These are phyloP conservation scores for Phyllosticta ampelicida DNA, from an alignment of 2,329 filamentous ascomycete genomes.

Conservation along the genomic window DNA sequence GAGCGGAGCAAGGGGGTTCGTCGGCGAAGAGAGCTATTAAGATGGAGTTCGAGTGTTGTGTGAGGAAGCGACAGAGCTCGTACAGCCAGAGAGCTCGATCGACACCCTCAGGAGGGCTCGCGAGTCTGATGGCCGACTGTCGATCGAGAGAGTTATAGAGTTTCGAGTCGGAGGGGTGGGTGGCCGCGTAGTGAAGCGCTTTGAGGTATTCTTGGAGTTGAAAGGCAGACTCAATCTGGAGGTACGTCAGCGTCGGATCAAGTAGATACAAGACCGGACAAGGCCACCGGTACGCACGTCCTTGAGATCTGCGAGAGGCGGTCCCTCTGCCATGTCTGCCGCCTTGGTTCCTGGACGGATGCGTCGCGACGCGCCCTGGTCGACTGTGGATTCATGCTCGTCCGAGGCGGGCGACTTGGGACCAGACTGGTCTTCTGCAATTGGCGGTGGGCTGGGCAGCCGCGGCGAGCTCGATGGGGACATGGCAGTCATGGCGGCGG, in stretches of 20 bases:
- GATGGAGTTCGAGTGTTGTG: constrained; percentile 84
- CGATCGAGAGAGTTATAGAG: constrained; percentile 63
- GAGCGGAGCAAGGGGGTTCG: constrained; percentile 73
- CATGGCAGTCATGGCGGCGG: constrained; percentile 31
- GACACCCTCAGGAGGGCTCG: constrained; percentile 68
- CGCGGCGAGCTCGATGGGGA: constrained; percentile 69
- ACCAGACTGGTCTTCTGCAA: constrained; percentile 86
- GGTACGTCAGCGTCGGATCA: constrained; percentile 15
- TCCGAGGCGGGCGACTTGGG: constrained; percentile 63
- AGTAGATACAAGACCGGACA: background rate
- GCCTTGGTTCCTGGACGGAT: constrained; percentile 88
- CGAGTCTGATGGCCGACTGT: constrained; percentile 62
- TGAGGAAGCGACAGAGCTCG: constrained; percentile 92
- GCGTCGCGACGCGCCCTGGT: constrained; percentile 66
- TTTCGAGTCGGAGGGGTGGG: constrained; percentile 44
- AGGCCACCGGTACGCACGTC: constrained; percentile 33
- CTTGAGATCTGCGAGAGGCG: constrained; percentile 72
- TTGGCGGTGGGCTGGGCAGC: constrained; percentile 86
- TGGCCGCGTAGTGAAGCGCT: constrained; percentile 76
- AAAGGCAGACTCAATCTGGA: constrained; percentile 87
- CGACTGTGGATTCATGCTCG: constrained; percentile 41
- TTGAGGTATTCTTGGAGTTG: constrained; percentile 96
- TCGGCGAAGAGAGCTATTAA: constrained; percentile 91
- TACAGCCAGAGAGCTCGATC: constrained; percentile 92
- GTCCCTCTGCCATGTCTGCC: constrained; percentile 86